Base-by-base conservation (phyloP, 1,284 basidiomycete genomes). In the Marasmius sp. region DNA sequence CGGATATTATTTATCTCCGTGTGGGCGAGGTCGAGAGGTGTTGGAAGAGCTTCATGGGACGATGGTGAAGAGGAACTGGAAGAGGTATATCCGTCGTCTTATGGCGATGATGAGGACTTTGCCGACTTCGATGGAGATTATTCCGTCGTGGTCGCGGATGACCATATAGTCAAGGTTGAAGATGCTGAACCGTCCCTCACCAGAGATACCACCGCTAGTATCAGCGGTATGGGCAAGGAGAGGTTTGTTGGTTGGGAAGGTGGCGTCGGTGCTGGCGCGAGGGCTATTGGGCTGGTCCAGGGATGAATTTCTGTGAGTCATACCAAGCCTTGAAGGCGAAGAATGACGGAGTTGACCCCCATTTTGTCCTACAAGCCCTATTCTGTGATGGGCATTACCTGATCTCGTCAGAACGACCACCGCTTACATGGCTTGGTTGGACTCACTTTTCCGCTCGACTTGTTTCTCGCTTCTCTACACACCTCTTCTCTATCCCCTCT, bases 1-100 rank as follows among this genome's bases (percentile, higher is more conserved):
- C 88, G 97, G 20, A 89, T 99, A 69, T 76, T 99, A 56, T 98
- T 97, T 75, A 86, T 98, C 63, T 93, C 94, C 0, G 88, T 95
- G 7, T 98, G 95, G 94, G 93, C 94, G n/a, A 85, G 91, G 43
- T 90, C 92, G 58, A 85, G 84, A 68, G 83, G 85, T 54, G 77
- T 85, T 14, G 75, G 77, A 14, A 75, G 84, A 38, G 80, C 80
- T 58, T 88, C 83, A 80, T 78, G 79, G 52, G 85, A 85, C 39
- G 78, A 78, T 36, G 81, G 81, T 16, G 74, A 77, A 12, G 48
- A 41, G 16, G 33, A 47, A 14, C 8, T 47, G 6, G 45, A 47
- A 14, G 45, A 47, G 20, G 45, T 16, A 8, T 47, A 47, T 47
- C 16, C 45, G 8, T 47, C 34, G 48, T 47, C 52, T 56, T 34